Base-by-base conservation (phyloP, 495 filamentous ascomycete species). In the Aspergillus egyptiacus region DNA sequence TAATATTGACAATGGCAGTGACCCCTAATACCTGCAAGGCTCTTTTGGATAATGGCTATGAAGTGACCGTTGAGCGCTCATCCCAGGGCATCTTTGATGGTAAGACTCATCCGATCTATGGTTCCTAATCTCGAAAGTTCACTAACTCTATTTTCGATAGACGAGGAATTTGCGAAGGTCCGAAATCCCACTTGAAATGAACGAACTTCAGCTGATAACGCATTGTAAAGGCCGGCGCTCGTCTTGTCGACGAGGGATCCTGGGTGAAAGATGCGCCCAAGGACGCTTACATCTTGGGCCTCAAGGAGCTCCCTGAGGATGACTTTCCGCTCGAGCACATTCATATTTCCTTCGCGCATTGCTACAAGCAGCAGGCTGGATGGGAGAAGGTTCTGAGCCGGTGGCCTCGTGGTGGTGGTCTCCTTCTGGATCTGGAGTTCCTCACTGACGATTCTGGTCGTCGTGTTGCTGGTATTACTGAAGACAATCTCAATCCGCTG, bases 221-320 rank as follows among this genome's bases (percentile, higher is more conserved):
- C 5, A 52, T 37, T 11, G 5, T 46, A 54, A 49, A 73, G 70
- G 55, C 81, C 15, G 90, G 89, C 24, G 85, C 83, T 20, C 83
- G 71, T 3, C 72, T 96, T n/a, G 86, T 96, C 5, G 80, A 83
- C 13, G 84, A 87, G 58, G 83, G 86, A 23, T 87, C 81, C 37
- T 97, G 93, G 91, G 74, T 73, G 32, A 70, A 67, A 57, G 72
- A 76, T 60, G 87, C 83, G 0, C 89, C 93, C 18, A 71, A 76
- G 54, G 81, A 89, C 48, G 80, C 91, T 59, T 87, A 89, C 59
- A 88, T 95, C 57, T 76, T 96, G 51, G 91, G 93, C 30, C 76
- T 98, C 39, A 98, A 98, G 78, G 93, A 96, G 72, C 76, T 96
- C 13, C 87, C 87, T 6, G 89, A 94, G 61, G 85, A 95, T 57